phyloP scores from a whole-genome alignment of 164 flowering plant species.

The Vitis rupestris region DNA sequence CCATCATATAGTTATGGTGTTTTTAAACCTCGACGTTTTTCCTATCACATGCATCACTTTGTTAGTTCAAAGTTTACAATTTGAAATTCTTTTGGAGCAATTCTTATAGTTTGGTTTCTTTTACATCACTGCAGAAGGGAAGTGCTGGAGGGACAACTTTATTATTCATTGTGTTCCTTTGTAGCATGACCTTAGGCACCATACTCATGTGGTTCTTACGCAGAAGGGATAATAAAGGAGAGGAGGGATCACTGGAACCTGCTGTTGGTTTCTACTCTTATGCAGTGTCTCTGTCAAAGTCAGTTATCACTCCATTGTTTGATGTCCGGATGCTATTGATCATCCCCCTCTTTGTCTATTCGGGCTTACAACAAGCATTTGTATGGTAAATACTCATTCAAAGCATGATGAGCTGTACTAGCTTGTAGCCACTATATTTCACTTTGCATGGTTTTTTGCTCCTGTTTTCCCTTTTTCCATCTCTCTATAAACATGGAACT shows the following conservation, averaged over 20 bases:
- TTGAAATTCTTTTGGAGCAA: neutral
- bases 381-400: slow-evolving; percentile 57
- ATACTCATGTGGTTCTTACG: slow-evolving; percentile 76
- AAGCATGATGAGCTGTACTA: neutral
- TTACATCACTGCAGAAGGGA: slow-evolving; percentile 60
- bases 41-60: neutral
- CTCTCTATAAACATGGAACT: neutral
- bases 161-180: slow-evolving; percentile 73
- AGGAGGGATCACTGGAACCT: slow-evolving; percentile 34
- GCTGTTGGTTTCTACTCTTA: slow-evolving; percentile 38
- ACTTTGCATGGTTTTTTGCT: neutral
- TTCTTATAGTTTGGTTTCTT: neutral
- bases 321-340: slow-evolving; percentile 69
- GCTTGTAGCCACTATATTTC: neutral
- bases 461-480: neutral
- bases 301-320: slow-evolving; percentile 51
- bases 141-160: slow-evolving; percentile 65
- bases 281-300: slow-evolving; percentile 39
- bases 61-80: neutral
- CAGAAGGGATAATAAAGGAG: slow-evolving; percentile 44
- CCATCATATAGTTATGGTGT: neutral
- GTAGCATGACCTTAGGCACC: slow-evolving; percentile 75
- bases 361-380: slow-evolving; percentile 97
- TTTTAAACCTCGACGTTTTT: neutral
- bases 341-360: slow-evolving; percentile 85